Evolutionary conservation across 176 grass and related monocot species (phyloP), one percentile per base, ranked within the genome.

Genomic region (Tuctoria greenei): DNA sequence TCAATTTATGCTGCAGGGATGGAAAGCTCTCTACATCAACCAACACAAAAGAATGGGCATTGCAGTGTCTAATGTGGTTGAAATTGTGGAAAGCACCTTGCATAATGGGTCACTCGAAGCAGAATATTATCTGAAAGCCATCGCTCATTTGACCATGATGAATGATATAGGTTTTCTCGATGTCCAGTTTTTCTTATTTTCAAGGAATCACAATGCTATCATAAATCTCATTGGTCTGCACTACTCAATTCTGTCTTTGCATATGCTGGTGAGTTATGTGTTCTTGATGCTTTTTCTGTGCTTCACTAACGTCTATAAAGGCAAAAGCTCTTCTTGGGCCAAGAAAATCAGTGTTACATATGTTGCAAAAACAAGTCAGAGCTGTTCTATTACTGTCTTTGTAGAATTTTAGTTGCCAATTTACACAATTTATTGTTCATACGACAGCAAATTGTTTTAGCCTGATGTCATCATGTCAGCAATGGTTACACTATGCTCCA

Each of bases 171-270:
- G 87, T 21, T 89, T 93, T 58, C 72, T 71, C 0, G 84, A 89
- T 84, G 84, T 82, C 31, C 90, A 82, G 20, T 83, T 93, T 67
- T 87, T 93, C 70, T 86, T 93, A 13, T 84, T 89, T 34, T 79
- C 86, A 67, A 93, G 67, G 61, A 86, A 84, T 64, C 76, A 65
- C 35, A 87, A 59, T 79, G 87, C 72, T 4, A 86, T 93, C 34
- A 42, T 89, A 50, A 93, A 93, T 66, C 77, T 87, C 15, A 79
- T 93, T 75, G 87, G 86, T 78, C n/a, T 93, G 68, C 90, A 89
- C 55, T 89, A 87, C 64, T 87, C 80, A 35, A 84, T 87, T 74
- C 58, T 71, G 69, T 87, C 40, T 62, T 67, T 93, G 57, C 73
- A 74, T 55, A 63, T 87, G 81, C 81, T 31, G 72, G 90, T 93